Evolutionary conservation across 2,329 filamentous ascomycete genomes (phyloP), one percentile per base, ranked within the genome.

Genomic region (Aspergillus hiratsukae): DNA sequence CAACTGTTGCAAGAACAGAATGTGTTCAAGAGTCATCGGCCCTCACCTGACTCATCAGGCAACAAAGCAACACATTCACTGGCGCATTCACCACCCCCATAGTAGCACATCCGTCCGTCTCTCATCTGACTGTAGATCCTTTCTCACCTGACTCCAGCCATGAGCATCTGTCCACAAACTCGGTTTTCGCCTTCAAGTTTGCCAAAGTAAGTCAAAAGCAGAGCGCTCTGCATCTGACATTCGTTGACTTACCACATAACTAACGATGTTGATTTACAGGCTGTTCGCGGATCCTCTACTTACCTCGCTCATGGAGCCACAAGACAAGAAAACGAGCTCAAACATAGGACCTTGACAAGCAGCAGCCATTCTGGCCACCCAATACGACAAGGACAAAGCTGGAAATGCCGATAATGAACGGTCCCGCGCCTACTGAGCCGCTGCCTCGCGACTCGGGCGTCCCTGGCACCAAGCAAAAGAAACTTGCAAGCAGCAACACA

Each of bases 101-200:
- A 14, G 43, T 46, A 46, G 14, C 43, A 46, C 43, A 46, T 23
- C 23, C 23, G 2, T 46, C 43, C 41, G 14, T 5, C 37, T 37
- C 48, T 57, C 55, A 57, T 57, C 48, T 57, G 55, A 57, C 52
- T 21, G 41, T 19, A 23, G 19, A 40, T 29, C 29, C 27, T 23
- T 23, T 29, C 55, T 55, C 55, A 57, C 52, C 55, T 57, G 55
- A 57, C 41, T 54, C 46, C 25, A 21, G 35, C n/a, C 8, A 48
- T 46, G 53, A 51, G 49, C 53, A 55, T 35, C 21, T 52, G 53
- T 51, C n/a, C 49, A 49, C 40, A 45, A 23, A 6, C 9, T n/a
- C 35, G 14, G 45, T 41, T 49, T 52, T 49, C 31, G 45, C 40
- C 40, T 17, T 29, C 31, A 49, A 37, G 23, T 14, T 41, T 52